phyloP scores from a whole-genome alignment of 2,329 filamentous ascomycete genomes.

The Penicillium glabrum region DNA sequence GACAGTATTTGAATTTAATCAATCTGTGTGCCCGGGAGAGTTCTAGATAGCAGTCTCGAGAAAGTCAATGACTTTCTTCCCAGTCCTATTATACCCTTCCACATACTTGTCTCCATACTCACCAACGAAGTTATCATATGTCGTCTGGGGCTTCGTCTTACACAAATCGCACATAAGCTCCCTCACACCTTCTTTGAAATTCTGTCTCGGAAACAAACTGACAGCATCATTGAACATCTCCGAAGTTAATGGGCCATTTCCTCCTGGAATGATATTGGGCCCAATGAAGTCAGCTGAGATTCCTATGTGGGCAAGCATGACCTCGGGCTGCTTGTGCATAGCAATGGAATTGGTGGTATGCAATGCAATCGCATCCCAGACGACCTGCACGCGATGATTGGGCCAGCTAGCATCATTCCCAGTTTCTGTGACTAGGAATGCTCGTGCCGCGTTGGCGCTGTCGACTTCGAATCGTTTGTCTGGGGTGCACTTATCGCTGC shows the following conservation, averaged over 20 bases:
- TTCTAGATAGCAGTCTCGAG: not conserved
- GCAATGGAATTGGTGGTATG: conserved; percentile 42
- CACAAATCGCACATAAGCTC: conserved; percentile 43
- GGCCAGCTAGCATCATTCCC: conserved; percentile 25
- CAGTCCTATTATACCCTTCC: not conserved
- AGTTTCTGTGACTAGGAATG: conserved; percentile 35
- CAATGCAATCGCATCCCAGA: conserved; percentile 53
- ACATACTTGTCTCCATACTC: conserved; percentile 17
- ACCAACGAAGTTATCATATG: conserved; percentile 37
- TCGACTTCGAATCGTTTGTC: conserved; percentile 55
- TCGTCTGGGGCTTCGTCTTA: conserved; percentile 42
- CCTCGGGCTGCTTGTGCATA: conserved; percentile 46
- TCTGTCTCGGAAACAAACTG: conserved; percentile 36
- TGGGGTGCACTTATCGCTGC: conserved; percentile 34
- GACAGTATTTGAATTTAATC: too few species aligned
- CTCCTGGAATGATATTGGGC: conserved; percentile 27
- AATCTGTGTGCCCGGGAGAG: too few species aligned
- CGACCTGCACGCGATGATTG: conserved; percentile 46
- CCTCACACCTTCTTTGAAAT: conserved; percentile 36
- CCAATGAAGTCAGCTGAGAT: conserved; percentile 44
- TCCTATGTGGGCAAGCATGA: conserved; percentile 34
- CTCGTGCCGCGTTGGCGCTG: conserved; percentile 46
- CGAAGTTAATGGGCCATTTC: conserved; percentile 14
- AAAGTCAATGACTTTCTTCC: not conserved
- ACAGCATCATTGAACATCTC: conserved; percentile 35